Evolutionary conservation across 2,329 filamentous ascomycete genomes (phyloP).

Genomic region (Pseudogymnoascus verrucosus): DNA sequence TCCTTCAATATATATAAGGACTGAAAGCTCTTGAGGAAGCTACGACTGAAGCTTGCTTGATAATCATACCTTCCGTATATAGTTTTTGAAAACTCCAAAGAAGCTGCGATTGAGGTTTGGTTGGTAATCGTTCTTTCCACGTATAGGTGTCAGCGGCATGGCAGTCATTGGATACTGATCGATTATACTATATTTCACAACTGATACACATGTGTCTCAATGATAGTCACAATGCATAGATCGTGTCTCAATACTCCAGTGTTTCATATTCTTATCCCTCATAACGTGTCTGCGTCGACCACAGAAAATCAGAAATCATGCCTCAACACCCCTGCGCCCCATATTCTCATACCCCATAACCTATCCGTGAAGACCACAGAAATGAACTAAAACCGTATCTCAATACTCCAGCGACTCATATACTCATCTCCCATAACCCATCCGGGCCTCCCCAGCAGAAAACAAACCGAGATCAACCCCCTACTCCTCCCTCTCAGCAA

Average conservation of each 20-base stretch:
- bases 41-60: neutral
- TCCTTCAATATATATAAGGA: neutral
- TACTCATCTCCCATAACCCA: neutral
- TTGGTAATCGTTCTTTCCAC: neutral
- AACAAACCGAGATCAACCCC: neutral
- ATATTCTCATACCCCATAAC: neutral
- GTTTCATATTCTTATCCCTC: neutral
- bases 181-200: neutral
- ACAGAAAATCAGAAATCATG: neutral
- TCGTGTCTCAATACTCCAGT: neutral
- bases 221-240: neutral
- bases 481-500: neutral
- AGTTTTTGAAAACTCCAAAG: neutral
- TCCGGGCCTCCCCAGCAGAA: neutral
- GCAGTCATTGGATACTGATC: neutral
- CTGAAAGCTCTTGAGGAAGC: too few species aligned
- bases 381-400: neutral
- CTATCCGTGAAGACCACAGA: neutral
- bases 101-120: neutral
- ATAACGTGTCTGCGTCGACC: neutral
- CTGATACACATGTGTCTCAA: neutral
- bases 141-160: neutral
- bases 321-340: neutral
- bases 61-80: neutral
- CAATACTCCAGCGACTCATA: neutral